phyloP scores from a whole-genome alignment of 257 asterid species.

The Solanum boliviense region DNA sequence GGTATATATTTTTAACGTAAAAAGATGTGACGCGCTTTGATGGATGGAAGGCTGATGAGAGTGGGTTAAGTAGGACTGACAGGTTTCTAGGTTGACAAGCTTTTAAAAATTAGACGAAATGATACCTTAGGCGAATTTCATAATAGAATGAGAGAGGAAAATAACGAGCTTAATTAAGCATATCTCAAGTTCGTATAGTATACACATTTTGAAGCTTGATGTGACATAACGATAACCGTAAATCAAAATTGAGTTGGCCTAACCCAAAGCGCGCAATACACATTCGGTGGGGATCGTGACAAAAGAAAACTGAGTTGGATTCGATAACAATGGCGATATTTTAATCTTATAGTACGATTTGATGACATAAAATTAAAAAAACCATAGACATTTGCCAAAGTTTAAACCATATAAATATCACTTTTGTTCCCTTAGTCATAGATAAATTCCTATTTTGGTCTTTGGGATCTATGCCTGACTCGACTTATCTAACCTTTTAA shows the following conservation, averaged over 20 bases:
- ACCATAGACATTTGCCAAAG: background rate
- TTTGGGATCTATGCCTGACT: background rate
- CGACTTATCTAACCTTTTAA: background rate
- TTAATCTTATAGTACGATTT: background rate
- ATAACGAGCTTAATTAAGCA: background rate
- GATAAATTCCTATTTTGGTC: background rate
- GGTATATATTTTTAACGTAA: background rate
- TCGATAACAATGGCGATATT: background rate
- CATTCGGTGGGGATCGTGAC: background rate
- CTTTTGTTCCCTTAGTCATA: background rate
- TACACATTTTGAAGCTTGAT: background rate
- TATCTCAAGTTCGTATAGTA: background rate
- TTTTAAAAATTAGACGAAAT: background rate
- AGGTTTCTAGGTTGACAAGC: background rate
- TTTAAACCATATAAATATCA: background rate
- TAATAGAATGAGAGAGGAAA: background rate
- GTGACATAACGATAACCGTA: rapidly evolving
- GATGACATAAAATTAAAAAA: background rate
- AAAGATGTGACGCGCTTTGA: background rate
- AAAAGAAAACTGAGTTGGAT: background rate
- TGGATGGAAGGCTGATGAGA: background rate
- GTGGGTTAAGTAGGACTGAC: background rate
- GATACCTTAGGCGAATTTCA: background rate
- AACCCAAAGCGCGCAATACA: background rate
- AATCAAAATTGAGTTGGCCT: background rate